Percentiles rank a stretch among this genome's conserved stretches.
These are phyloP conservation scores for Suillus bovinus DNA, from an alignment of 768 basidiomycete species.

Conservation along the genomic window DNA sequence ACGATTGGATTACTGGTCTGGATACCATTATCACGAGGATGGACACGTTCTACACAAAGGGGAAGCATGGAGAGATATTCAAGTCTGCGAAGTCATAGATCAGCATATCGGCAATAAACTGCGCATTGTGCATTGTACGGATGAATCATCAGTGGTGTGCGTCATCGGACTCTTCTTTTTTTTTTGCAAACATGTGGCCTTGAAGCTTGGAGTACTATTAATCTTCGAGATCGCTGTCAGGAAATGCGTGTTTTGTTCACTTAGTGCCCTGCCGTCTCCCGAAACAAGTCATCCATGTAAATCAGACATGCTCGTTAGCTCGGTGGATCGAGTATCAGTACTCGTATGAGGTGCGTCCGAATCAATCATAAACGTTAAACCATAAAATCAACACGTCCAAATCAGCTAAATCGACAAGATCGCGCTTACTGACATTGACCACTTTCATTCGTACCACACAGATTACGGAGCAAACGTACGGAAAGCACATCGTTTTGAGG, in stretches of 20 bases:
- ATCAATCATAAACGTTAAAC: neutral
- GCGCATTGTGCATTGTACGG: neutral
- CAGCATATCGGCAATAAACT: neutral
- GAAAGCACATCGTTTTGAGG: neutral
- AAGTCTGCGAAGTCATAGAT: conserved; percentile 1
- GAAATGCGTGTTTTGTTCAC: neutral
- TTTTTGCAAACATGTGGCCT: neutral
- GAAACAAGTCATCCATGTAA: neutral
- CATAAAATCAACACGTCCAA: neutral
- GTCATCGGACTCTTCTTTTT: neutral
- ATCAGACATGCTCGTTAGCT: neutral
- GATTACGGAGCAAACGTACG: neutral
- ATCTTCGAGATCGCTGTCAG: neutral
- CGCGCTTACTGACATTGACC: neutral
- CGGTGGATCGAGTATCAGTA: neutral
- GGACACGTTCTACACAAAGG: conserved; percentile 53
- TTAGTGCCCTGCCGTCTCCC: neutral
- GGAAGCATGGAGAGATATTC: conserved; percentile 48
- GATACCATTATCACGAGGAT: conserved; percentile 52
- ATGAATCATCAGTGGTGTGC: neutral
- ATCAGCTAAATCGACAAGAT: neutral
- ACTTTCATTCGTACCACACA: neutral
- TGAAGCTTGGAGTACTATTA: neutral
- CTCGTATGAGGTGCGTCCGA: neutral
- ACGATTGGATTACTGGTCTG: conserved; percentile 61